phyloP scores from a whole-genome alignment of 805 yeast genomes.

The Candida koratica region DNA sequence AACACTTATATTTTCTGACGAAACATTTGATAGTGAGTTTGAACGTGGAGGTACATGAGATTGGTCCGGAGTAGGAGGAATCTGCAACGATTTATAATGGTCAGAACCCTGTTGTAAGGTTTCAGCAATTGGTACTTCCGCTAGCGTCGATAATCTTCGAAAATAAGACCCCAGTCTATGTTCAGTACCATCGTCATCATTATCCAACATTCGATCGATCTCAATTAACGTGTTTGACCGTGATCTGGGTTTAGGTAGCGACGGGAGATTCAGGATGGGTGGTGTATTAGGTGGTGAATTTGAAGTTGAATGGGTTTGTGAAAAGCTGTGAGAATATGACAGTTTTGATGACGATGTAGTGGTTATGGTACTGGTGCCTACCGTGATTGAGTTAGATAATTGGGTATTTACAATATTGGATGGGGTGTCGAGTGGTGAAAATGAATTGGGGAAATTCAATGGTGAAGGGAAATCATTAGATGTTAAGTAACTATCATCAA shows the following conservation, averaged over 20 bases:
- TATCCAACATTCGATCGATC: slow-evolving; percentile 33
- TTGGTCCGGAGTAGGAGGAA: background rate
- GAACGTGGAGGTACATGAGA: slow-evolving; percentile 4
- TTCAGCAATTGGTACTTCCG: slow-evolving; percentile 42
- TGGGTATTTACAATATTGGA: slow-evolving; percentile 16
- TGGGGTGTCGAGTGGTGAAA: slow-evolving; percentile 16
- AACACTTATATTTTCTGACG: slow-evolving; percentile 14
- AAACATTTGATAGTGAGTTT: slow-evolving; percentile 9
- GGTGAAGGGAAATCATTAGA: slow-evolving; percentile 14
- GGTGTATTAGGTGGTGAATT: slow-evolving; percentile 14
- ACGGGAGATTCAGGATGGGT: slow-evolving; percentile 1
- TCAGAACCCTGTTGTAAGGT: background rate
- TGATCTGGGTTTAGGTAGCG: slow-evolving; percentile 18
- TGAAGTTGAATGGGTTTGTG: slow-evolving; percentile 10
- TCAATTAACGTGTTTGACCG: slow-evolving; percentile 37
- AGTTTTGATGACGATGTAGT: slow-evolving; percentile 9
- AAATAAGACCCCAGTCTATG: slow-evolving; percentile 60
- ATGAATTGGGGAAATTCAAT: slow-evolving; percentile 16
- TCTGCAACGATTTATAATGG: background rate
- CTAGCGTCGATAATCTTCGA: slow-evolving; percentile 60
- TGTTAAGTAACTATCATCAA: slow-evolving; percentile 7
- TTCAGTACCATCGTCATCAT: slow-evolving; percentile 39
- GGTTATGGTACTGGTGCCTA: slow-evolving; percentile 17
- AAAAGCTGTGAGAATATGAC: background rate
- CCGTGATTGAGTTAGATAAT: slow-evolving; percentile 9